Evolutionary conservation across 352 stramenopile genomes (phyloP).

Genomic region (Phytophthora pseudosyringae): DNA sequence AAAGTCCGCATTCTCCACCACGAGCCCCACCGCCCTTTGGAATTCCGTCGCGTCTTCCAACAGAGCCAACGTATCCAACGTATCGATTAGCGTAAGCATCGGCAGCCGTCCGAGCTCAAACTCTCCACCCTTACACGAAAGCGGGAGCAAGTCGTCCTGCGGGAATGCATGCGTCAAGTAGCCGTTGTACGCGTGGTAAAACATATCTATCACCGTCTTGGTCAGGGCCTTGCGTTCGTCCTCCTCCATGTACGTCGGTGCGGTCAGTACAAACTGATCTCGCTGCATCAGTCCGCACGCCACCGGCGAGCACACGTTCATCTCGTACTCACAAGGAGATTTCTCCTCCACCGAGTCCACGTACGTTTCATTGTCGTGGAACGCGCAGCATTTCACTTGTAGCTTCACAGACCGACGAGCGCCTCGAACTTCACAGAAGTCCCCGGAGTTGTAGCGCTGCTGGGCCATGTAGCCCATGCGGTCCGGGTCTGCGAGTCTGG

Average conservation of each 20-base stretch:
- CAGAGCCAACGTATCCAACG: constrained; percentile 90
- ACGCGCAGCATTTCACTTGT: constrained; percentile 78
- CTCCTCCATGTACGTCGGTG: constrained; percentile 54
- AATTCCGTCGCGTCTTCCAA: constrained; percentile 83
- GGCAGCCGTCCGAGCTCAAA: constrained; percentile 84
- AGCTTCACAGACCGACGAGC: constrained; percentile 45
- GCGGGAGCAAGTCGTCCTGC: constrained; percentile 76
- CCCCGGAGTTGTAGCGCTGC: constrained; percentile 62
- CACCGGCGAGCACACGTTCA: constrained; percentile 76
- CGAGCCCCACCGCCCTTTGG: constrained; percentile 65
- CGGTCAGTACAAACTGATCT: constrained; percentile 71
- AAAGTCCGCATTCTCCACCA: constrained; percentile 71
- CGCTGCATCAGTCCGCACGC: constrained; percentile 75
- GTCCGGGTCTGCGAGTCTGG: constrained; percentile 50
- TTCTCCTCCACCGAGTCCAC: constrained; percentile 71
- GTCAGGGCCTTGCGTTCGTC: constrained; percentile 61
- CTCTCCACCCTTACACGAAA: constrained; percentile 70
- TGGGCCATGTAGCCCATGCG: constrained; percentile 61
- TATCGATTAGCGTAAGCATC: constrained; percentile 93
- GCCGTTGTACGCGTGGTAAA: constrained; percentile 89
- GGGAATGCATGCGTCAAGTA: constrained; percentile 88
- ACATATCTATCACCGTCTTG: constrained; percentile 86
- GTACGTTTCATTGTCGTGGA: constrained; percentile 86
- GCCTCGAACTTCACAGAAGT: constrained; percentile 34
- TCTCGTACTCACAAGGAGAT: constrained; percentile 56